Base-by-base conservation (phyloP, 225 moss, liverwort and hornwort genomes). In the Thuidium tamariscinum region DNA sequence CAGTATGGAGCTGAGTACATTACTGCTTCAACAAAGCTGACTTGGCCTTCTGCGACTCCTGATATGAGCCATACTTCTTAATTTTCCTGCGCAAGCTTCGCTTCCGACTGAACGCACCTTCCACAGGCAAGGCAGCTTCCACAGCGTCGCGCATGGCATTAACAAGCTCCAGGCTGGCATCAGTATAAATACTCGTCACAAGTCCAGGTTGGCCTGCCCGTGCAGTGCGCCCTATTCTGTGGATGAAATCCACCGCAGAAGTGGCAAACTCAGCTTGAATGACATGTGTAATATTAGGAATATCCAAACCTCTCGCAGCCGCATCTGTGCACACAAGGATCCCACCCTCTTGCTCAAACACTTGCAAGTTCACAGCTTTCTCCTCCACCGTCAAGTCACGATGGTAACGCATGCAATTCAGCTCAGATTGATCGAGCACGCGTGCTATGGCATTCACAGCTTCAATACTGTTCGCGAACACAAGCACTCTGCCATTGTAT, bases 181-280 rank as follows among this genome's bases (percentile, higher is more conserved):
- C 94, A 8, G 94, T 95, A 56, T 89, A 99, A 42, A 99, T 92
- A 87, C 94, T 99, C 27, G 99, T 99, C 83, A 96, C 97, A 39
- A 95, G 87, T 36, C 99, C 99, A 11, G 92, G 85, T 85, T 95
- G 94, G 41, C 99, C 99, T 61, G 99, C 99, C 77, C 99, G 92
- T 86, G 97, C 99, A 82, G 99, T 99, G 56, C 99, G 99, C 41
- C 99, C 99, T 67, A 99, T 96, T 87, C 99, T 95, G 82, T 99
- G 99, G 78, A 99, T 93, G 81, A 97, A 99, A 71, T 99, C 99
- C 67, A 99, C 96, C 44, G 96, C 99, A 44, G 99, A 99, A 60
- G 95, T 91, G 36, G 99, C 95, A 89, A 99, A 99, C 85, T 99
- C 99, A 37, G 99, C 99, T 97, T 99, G 97, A 76, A 99, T 93